Percentiles rank a stretch among this genome's conserved stretches.
Conservation (phyloP, 2,329 filamentous ascomycete species). For the Monilinia fructigena region DNA sequence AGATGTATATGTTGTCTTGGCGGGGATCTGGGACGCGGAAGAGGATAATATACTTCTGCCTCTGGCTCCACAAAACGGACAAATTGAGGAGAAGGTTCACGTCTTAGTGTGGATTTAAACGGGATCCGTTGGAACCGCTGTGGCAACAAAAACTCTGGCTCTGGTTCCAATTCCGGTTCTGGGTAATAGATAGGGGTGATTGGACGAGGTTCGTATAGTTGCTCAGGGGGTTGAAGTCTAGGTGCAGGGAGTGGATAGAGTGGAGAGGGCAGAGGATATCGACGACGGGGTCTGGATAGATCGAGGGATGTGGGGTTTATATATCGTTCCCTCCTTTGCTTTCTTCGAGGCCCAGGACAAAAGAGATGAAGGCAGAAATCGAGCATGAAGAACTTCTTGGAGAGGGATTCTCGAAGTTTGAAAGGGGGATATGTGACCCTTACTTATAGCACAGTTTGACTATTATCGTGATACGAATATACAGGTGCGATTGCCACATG, state of each 20-base stretch:
- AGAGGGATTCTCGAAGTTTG: not conserved
- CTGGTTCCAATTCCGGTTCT: not conserved
- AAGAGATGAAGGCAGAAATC: conserved; percentile 18
- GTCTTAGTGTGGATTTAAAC: not conserved
- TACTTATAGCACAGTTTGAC: not conserved
- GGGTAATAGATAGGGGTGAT: conserved; percentile 2
- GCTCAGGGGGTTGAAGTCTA: not conserved
- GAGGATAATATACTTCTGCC: not conserved
- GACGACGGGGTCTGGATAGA: not conserved
- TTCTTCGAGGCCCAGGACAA: conserved; percentile 17
- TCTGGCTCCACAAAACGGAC: not conserved
- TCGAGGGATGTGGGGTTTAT: not conserved
- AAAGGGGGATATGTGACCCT: not conserved
- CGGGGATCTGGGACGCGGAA: not conserved
- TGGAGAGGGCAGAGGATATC: conserved; percentile 1
- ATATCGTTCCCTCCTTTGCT: conserved; percentile 9
- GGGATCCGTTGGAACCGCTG: not conserved
- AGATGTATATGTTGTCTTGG: conserved; percentile 3
- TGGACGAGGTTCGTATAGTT: not conserved
- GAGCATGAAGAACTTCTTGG: conserved; percentile 3
- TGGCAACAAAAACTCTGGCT: not conserved
- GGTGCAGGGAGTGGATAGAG: not conserved
- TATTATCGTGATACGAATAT: not conserved
- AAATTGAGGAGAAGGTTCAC: not conserved
- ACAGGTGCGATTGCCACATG: not conserved